Conservation (phyloP, 1,284 basidiomycete species). For the Cerioporus squamosus region DNA sequence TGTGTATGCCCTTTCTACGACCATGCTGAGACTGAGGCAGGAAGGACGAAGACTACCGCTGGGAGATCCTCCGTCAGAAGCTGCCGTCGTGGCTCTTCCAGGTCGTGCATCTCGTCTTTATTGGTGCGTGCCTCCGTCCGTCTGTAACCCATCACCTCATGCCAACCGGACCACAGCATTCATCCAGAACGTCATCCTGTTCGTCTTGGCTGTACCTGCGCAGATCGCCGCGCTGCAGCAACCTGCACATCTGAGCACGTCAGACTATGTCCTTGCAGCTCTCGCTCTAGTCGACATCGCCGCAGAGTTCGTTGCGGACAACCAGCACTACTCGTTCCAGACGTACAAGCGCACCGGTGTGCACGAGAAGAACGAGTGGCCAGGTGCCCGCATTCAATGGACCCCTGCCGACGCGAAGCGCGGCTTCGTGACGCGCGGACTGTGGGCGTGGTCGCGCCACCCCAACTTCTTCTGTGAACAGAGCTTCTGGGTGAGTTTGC, state of each 20-base stretch:
- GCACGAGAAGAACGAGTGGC: constrained; percentile 60
- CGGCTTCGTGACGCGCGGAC: constrained; percentile 84
- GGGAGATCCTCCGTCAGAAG: constrained; percentile 75
- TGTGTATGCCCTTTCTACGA: constrained; percentile 4
- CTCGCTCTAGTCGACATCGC: constrained; percentile 64
- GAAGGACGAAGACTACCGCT: constrained; percentile 90
- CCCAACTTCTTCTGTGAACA: constrained; percentile 94
- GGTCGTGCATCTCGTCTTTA: constrained; percentile 81
- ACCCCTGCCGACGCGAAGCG: constrained; percentile 71
- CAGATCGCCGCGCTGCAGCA: constrained; percentile 60
- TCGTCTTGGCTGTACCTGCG: constrained; percentile 69
- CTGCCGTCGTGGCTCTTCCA: constrained; percentile 78
- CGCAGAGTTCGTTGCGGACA: constrained; percentile 85
- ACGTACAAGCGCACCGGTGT: constrained; percentile 73
- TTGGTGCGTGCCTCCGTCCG: constrained; percentile 47
- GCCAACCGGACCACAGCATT: constrained; percentile 44
- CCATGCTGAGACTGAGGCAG: constrained; percentile 32
- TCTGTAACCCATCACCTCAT: not conserved
- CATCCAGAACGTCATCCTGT: constrained; percentile 82
- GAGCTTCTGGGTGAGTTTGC: constrained; percentile 77
- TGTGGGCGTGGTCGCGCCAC: constrained; percentile 89
- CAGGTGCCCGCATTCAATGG: constrained; percentile 65
- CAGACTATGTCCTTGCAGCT: constrained; percentile 70
- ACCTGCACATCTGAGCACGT: constrained; percentile 54
- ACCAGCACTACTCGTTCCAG: constrained; percentile 88